A percentile compares a stretch with the other conserved stretches of the same genome.
These are phyloP conservation scores for Sporothrix sp. DNA, from an alignment of 2,329 filamentous ascomycete species.

Conservation along the genomic window DNA sequence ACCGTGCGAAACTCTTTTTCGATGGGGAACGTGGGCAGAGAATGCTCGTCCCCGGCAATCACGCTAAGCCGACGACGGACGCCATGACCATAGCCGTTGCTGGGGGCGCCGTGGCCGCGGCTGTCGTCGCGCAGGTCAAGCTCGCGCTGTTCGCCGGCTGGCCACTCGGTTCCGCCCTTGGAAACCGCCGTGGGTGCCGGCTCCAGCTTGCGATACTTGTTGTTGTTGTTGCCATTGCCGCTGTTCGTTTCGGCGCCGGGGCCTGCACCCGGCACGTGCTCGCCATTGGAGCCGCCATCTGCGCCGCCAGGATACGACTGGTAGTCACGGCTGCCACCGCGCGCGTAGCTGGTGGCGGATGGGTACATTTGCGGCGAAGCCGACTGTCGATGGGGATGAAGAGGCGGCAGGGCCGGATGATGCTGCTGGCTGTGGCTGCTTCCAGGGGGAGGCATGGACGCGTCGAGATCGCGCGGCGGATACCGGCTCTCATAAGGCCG, in stretches of 20 bases:
- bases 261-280: neutral
- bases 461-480: neutral
- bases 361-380: neutral
- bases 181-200: conserved; percentile 35
- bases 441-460: neutral
- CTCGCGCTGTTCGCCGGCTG: neutral
- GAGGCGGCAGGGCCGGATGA: neutral
- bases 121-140: neutral
- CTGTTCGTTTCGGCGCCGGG: conserved; percentile 2
- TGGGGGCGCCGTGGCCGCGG: neutral
- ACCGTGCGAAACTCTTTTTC: conserved; percentile 44
- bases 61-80: neutral
- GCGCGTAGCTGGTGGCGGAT: neutral
- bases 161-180: conserved; percentile 1
- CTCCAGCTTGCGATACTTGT: conserved; percentile 48
- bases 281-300: neutral
- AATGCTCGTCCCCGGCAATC: neutral
- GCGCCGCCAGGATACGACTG: neutral
- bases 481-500: conserved; percentile 9
- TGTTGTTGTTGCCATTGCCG: conserved; percentile 24
- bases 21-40: neutral
- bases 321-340: conserved; percentile 5
- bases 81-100: conserved; percentile 3
- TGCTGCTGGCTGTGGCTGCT: conserved; percentile 1
- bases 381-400: neutral